A percentile compares a stretch with the other conserved stretches of the same genome.
Conservation (phyloP, 257 asterid genomes). For the Petrea volubilis region DNA sequence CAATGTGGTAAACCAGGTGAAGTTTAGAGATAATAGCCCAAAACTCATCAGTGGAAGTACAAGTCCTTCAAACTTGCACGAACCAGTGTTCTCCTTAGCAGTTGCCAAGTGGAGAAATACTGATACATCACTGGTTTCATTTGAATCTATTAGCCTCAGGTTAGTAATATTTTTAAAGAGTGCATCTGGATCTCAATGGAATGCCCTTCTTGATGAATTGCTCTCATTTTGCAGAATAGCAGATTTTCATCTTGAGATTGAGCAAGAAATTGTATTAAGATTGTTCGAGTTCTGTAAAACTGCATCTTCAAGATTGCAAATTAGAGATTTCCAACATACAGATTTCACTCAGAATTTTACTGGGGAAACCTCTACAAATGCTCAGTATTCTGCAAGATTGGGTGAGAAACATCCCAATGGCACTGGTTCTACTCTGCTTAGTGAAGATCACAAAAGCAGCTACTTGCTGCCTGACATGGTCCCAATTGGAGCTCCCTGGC, state of each 20-base stretch:
- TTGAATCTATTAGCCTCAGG: slow-evolving; percentile 82
- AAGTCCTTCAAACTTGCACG: slow-evolving; percentile 48
- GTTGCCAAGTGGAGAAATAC: slow-evolving; percentile 89
- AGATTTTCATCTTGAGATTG: slow-evolving; percentile 86
- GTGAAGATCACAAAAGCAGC: slow-evolving; percentile 37
- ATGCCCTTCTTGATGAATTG: slow-evolving; percentile 25
- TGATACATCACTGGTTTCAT: slow-evolving; percentile 71
- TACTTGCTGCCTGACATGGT: slow-evolving; percentile 54
- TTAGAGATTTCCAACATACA: slow-evolving; percentile 44
- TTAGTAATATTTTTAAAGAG: slow-evolving; percentile 33
- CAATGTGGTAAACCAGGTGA: slow-evolving; percentile 45
- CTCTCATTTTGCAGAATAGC: slow-evolving; percentile 63
- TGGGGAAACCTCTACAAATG: slow-evolving; percentile 38
- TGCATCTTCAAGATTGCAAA: slow-evolving; percentile 63
- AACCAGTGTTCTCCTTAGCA: slow-evolving; percentile 75
- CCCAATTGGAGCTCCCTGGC: slow-evolving; percentile 99
- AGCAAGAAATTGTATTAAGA: slow-evolving; percentile 79
- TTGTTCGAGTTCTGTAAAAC: slow-evolving; percentile 72
- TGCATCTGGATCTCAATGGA: slow-evolving; percentile 11
- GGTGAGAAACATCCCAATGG: slow-evolving; percentile 38
- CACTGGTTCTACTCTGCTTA: slow-evolving; percentile 30
- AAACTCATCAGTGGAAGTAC: slow-evolving; percentile 39
- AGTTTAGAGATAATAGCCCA: slow-evolving; percentile 38
- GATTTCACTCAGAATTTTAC: slow-evolving; percentile 44
- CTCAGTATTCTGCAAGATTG: slow-evolving; percentile 32